phyloP scores from a whole-genome alignment of 805 yeast species.

The Nakazawaea holstii region DNA sequence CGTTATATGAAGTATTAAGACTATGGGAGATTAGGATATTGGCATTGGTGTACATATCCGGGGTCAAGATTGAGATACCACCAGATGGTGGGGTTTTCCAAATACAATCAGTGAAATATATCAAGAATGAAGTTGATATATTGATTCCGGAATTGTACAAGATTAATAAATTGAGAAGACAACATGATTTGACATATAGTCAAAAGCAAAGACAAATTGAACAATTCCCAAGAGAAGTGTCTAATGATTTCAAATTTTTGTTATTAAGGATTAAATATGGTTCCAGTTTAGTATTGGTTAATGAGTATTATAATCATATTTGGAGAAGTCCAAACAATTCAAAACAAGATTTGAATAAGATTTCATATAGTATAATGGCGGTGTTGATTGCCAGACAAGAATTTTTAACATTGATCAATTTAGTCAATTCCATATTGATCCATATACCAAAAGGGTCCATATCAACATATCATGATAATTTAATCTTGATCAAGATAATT shows the following conservation, averaged over 20 bases:
- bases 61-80: conserved; percentile 12
- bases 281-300: conserved; percentile 35
- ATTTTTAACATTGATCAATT: conserved; percentile 19
- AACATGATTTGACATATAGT: conserved; percentile 1
- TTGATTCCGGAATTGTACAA: conserved; percentile 21
- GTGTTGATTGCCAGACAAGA: conserved; percentile 23
- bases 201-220: conserved; percentile 7
- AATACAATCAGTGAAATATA: conserved; percentile 22
- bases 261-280: conserved; percentile 37
- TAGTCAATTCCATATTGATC: conserved; percentile 11
- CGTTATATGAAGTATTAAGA: conserved; percentile 38
- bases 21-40: conserved; percentile 33
- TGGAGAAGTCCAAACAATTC: conserved; percentile 18
- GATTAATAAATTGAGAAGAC: conserved; percentile 10
- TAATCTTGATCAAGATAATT: not conserved
- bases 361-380: conserved; percentile 18
- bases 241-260: conserved; percentile 22
- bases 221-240: conserved; percentile 15
- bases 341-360: conserved; percentile 7
- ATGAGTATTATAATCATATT: conserved; percentile 37
- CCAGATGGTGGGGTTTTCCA: conserved; percentile 16
- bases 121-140: conserved; percentile 22
- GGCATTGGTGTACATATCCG: conserved; percentile 16
- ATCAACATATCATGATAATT: not conserved
- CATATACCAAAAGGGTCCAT: conserved; percentile 7